A percentile compares a stretch with the other conserved stretches of the same genome.
Evolutionary conservation across 2,329 filamentous ascomycete species (phyloP).

Genomic region (Arthrinium phaeospermum): DNA sequence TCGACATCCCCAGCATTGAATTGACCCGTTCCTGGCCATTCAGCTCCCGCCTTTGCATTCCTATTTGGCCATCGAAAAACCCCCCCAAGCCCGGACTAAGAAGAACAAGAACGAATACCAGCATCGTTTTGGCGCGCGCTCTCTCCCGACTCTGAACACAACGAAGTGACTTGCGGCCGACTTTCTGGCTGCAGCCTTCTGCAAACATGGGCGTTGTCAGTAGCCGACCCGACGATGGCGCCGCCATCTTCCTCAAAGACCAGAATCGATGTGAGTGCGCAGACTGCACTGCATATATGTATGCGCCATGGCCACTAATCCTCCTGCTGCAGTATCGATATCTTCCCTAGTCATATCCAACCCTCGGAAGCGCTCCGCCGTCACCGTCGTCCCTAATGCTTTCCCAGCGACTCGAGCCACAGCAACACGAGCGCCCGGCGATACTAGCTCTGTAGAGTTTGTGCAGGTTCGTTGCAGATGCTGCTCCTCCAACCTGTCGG

Average conservation of each 20-base stretch:
- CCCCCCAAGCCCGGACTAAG: background rate
- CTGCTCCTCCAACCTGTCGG: constrained; percentile 24
- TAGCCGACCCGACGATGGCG: constrained; percentile 85
- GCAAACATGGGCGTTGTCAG: constrained; percentile 87
- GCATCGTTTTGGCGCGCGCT: background rate
- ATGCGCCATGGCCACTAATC: constrained; percentile 23
- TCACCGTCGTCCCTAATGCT: constrained; percentile 82
- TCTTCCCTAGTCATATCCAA: constrained; percentile 83
- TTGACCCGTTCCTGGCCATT: constrained; percentile 12
- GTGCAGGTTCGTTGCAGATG: constrained; percentile 72
- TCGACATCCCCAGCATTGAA: background rate
- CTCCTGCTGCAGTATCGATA: constrained; percentile 74
- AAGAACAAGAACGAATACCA: background rate
- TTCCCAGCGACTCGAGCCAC: constrained; percentile 83
- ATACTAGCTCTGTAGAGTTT: constrained; percentile 83
- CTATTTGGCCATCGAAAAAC: background rate
- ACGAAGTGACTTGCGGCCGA: constrained; percentile 27
- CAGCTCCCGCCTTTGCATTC: constrained; percentile 1
- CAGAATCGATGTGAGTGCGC: constrained; percentile 80
- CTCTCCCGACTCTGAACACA: constrained; percentile 1
- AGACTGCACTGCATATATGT: constrained; percentile 7
- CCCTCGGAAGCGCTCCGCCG: constrained; percentile 75
- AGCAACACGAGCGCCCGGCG: constrained; percentile 73
- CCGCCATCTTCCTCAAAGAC: constrained; percentile 83
- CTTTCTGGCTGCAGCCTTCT: constrained; percentile 35